Evolutionary conservation across 768 basidiomycete species (phyloP), one percentile per base, ranked within the genome.

Genomic region (Tulasnella sp.): DNA sequence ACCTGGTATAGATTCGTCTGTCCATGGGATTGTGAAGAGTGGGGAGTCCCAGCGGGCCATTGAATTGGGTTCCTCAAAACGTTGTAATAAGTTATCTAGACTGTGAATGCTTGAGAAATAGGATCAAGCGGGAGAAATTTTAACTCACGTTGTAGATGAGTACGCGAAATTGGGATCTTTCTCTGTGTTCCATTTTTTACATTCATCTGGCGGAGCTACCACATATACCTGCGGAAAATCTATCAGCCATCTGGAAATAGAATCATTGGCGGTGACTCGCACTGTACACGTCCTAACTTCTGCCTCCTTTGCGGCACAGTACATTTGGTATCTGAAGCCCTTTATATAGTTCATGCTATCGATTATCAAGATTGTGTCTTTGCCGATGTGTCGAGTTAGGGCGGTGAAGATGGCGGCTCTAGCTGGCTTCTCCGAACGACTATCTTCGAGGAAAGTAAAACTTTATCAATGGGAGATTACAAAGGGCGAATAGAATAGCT

Each of bases 41-140:
- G 95, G 93, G 0, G 93, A 86, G 64, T 99, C 93, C 93, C 93
- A 99, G 43, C 93, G 78, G n/a, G 87, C 92, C 83, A 92, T 92
- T 3, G 91, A 92, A 0, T 88, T 91, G 0, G 95, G 95, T 60
- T 98, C 95, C 67, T 99, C 95, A 59, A 80, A 98, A 45, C 93
- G 74, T 60, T 81, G 70, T 31, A 98, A 65, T 3, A 99, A 75
- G 63, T 89, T 91, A 40, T 89, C 84, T 31, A 95, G 74, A 6
- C 88, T 91, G 58, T 3, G 4, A 16, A 7, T 20, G 19, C 33
- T 13, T 12, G 31, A 35, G 39, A 25, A 40, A 40, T 5, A 5
- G 5, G 39, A 40, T 20, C 5, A 5, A 10, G 12, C 40, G 8
- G 20, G 20, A 35, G 33, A 33, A 9, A 19, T 29, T 2, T 41